Percentiles rank a stretch among this genome's conserved stretches.
phyloP scores from a whole-genome alignment of 345 rosid genomes.

The Salix caprea region DNA sequence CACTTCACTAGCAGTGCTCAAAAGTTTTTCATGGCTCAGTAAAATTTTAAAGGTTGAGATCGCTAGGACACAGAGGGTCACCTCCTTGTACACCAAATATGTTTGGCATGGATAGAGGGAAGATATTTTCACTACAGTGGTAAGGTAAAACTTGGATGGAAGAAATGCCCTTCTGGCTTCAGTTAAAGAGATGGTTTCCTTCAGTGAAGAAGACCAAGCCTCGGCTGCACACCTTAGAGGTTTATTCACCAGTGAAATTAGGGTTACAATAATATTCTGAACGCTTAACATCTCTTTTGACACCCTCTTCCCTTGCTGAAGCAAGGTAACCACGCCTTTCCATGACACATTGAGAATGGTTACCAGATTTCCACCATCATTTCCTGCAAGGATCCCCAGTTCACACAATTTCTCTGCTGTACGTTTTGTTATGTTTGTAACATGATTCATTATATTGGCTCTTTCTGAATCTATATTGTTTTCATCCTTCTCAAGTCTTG shows the following conservation, averaged over 20 bases:
- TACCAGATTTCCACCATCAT: slow-evolving; percentile 79
- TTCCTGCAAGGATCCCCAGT: slow-evolving; percentile 71
- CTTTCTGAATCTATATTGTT: slow-evolving; percentile 24
- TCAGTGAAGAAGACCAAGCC: slow-evolving; percentile 58
- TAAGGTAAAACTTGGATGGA: slow-evolving; percentile 86
- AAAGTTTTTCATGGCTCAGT: slow-evolving; percentile 44
- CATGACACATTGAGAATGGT: slow-evolving; percentile 79
- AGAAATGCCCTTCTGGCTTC: slow-evolving; percentile 83
- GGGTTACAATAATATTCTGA: slow-evolving; percentile 58
- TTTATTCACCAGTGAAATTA: slow-evolving; percentile 54
- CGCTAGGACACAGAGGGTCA: slow-evolving; percentile 46
- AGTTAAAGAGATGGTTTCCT: slow-evolving; percentile 54
- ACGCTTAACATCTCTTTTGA: slow-evolving; percentile 42
- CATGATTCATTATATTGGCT: slow-evolving; percentile 32
- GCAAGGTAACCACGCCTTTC: slow-evolving; percentile 87
- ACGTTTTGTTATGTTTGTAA: slow-evolving; percentile 39
- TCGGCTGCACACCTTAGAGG: slow-evolving; percentile 64
- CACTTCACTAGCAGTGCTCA: slow-evolving; percentile 59
- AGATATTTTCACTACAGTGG: slow-evolving; percentile 69
- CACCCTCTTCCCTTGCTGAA: slow-evolving; percentile 60
- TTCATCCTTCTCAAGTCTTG: slow-evolving; percentile 25
- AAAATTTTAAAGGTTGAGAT: slow-evolving; percentile 57
- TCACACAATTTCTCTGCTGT: slow-evolving; percentile 57
- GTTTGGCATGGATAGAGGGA: slow-evolving; percentile 68
- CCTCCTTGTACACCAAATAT: slow-evolving; percentile 49